Base-by-base conservation (phyloP, 2,329 filamentous ascomycete genomes). In the Cryphonectria parasitica region DNA sequence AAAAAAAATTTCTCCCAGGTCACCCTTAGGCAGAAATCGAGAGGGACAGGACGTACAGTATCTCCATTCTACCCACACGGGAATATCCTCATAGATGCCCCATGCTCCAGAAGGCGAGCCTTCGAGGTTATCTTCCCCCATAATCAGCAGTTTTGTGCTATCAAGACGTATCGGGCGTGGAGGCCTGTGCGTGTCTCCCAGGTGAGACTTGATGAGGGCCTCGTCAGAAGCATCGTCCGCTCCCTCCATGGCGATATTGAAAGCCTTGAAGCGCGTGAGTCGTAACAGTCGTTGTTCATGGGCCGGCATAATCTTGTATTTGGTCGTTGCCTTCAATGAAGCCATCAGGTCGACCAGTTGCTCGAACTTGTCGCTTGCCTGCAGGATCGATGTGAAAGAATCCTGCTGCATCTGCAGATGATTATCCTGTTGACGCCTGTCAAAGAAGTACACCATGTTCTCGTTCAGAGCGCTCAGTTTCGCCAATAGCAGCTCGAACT, bases 1-100 rank as follows among this genome's bases (percentile, higher is more conserved):
- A 10, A n/a, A 54, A 13, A 2, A 10, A 11, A 13, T 2, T 39
- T 10, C 36, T 28, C 13, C 13, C 13, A 15, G 41, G 41, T 43
- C 6, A 6, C 2, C 15, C 41, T 11, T 19, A 15, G 39, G 11
- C 34, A n/a, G 17, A 39, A 36, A 10, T 34, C 17, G 49, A 65
- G 45, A 39, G 36, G 36, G 61, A 45, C 11, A 66, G 19, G 17
- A 62, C 66, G 22, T 62, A 68, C 66, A 70, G 41, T 70, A 70
- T 43, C 61, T 67, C 68, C 68, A 70, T 39, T 70, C 68, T 3
- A 67, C 43, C 68, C 64, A 70, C 1, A 70, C 64, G 5, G 68
- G 68, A 19, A 28, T 56, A 1, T 41, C 45, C 10, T 67, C 58
- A 43, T 70, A 67, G 3, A 41, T 56, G 3, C 68, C 68, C 52